Evolutionary conservation across 805 yeast species (phyloP).

Genomic region (Wickerhamiella domercqiae): DNA sequence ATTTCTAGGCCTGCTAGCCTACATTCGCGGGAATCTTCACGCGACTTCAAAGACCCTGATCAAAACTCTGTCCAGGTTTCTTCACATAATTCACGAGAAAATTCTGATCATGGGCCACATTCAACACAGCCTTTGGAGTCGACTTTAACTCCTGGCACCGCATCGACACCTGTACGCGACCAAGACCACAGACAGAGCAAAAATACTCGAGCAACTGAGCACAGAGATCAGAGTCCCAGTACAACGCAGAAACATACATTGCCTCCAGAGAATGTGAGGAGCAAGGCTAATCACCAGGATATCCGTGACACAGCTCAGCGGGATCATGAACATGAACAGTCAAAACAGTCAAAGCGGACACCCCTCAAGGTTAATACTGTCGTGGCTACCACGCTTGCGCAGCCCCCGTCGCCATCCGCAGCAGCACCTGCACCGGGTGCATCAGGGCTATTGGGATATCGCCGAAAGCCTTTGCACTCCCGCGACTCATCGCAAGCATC

Average conservation of each 20-base stretch:
- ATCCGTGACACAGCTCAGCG: not conserved
- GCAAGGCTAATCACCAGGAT: not conserved
- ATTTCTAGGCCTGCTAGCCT: not conserved
- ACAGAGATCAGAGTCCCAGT: not conserved
- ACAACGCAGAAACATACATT: not conserved
- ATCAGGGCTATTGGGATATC: slow-evolving; percentile 13
- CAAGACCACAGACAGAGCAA: not conserved
- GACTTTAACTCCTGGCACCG: not conserved
- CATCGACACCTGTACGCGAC: too few species aligned
- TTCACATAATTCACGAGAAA: not conserved
- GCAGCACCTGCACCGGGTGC: slow-evolving; percentile 14
- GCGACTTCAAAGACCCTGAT: not conserved
- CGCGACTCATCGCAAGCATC: not conserved
- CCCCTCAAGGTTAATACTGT: slow-evolving; percentile 5
- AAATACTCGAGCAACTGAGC: not conserved
- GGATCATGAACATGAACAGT: not conserved
- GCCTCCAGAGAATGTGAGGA: not conserved
- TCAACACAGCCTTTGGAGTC: not conserved
- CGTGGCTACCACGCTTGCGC: slow-evolving; percentile 12
- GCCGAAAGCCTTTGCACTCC: slow-evolving; percentile 5
- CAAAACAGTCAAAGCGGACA: not conserved
- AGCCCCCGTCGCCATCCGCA: slow-evolving; percentile 15
- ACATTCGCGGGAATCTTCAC: not conserved
- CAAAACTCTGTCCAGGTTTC: not conserved
- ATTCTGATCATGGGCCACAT: not conserved